Percentiles rank a stretch among this genome's conserved stretches.
Evolutionary conservation across 208 protist genomes (phyloP).

Genomic region (Entamoeba invadens): DNA sequence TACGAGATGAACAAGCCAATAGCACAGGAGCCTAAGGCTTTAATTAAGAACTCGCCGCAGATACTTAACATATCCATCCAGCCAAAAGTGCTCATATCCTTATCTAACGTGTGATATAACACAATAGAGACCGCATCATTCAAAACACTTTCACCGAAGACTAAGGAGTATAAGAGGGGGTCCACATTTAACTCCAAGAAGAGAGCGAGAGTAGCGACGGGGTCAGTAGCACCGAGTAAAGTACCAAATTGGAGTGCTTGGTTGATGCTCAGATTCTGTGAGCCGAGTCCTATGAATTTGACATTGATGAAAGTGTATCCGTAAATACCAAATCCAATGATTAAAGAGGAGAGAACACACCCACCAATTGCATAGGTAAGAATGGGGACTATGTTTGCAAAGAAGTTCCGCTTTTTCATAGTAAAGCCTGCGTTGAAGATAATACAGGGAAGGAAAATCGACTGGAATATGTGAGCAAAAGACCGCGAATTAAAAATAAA

Average conservation of each 20-base stretch:
- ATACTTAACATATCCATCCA: background rate
- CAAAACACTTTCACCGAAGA: constrained; percentile 29
- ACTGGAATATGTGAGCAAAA: background rate
- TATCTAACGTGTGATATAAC: constrained; percentile 9
- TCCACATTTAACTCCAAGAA: constrained; percentile 1
- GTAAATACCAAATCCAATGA: constrained; percentile 10
- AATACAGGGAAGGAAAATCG: constrained; percentile 23
- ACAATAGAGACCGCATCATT: constrained; percentile 34
- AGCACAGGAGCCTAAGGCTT: background rate
- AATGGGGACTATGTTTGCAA: constrained; percentile 18
- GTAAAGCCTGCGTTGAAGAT: constrained; percentile 31
- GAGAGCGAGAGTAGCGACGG: constrained; percentile 24
- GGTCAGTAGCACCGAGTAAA: constrained; percentile 29
- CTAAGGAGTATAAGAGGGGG: background rate
- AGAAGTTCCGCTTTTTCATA: constrained; percentile 17
- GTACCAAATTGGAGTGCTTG: constrained; percentile 13
- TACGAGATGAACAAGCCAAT: background rate
- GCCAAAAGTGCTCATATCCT: background rate
- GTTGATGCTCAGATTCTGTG: background rate
- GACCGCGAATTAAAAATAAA: background rate
- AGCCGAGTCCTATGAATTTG: background rate
- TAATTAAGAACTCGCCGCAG: background rate
- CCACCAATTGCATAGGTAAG: constrained; percentile 18
- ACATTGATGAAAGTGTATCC: background rate
- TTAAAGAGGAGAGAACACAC: constrained; percentile 9